Evolutionary conservation across 2,329 filamentous ascomycete species (phyloP), one percentile per base, ranked within the genome.

Genomic region (Lachnellula occidentalis): DNA sequence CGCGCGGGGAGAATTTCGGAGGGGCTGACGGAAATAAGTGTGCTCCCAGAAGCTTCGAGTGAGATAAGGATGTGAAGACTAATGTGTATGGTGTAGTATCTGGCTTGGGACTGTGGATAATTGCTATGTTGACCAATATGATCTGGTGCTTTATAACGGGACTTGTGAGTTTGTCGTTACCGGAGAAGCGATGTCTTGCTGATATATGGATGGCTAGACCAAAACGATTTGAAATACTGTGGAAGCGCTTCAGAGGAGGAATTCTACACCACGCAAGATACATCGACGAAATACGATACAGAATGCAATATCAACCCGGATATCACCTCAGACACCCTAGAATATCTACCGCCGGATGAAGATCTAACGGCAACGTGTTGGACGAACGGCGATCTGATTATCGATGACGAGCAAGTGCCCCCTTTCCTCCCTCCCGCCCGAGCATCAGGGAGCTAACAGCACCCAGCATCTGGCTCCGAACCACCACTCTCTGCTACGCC

Each of bases 271-370:
- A 63, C 59, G 4, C 56, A 54, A 37, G 56, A 54, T 27, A 22
- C 50, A 12, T 41, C 46, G 7, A 53, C 51, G 4, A 51, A 61
- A 34, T 63, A 62, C 31, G 50, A 62, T 34, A 49, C 50, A 8
- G 61, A 63, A 42, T 63, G 61, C 24, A 60, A 59, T 21, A 47
- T 63, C 45, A 62, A 60, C 41, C 58, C 57, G 11, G 53, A 53
- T 22, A 57, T 61, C 12, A 36, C 46, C 43, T 63, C 59, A 14
- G 59, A 45, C 6, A 51, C 27, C 2, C 36, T 62, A 5, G 45
- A 50, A 31, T 63, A 62, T 47, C 37, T 55, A 2, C 48, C 50
- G 15, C 48, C 57, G 9, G 50, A 51, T 39, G 56, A 51, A 17
- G 59, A 61, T 41, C 27, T 61, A 11, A 59, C 51, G 3, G 43